phyloP scores from a whole-genome alignment of 169 alveolate species.

The Cryptosporidium tyzzeri region DNA sequence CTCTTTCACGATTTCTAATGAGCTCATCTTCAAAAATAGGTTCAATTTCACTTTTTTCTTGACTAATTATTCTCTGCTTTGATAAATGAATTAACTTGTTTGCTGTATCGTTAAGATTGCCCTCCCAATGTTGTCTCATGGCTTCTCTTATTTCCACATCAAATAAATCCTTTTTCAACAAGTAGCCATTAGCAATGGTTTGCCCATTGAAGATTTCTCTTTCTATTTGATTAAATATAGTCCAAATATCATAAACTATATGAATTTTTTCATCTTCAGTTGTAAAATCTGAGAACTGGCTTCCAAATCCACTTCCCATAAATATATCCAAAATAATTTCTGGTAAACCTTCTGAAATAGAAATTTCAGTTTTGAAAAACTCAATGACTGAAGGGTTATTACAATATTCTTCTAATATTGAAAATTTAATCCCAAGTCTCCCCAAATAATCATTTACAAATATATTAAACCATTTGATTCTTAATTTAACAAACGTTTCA shows the following conservation, averaged over 20 bases:
- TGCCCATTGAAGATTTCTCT: neutral
- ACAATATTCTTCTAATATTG: constrained; percentile 6
- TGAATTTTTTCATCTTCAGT: constrained; percentile 17
- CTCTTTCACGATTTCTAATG: neutral
- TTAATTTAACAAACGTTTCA: neutral
- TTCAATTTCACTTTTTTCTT: neutral
- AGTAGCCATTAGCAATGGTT: neutral
- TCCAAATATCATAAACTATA: constrained; percentile 34
- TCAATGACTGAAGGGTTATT: neutral
- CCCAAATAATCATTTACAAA: constrained; percentile 52
- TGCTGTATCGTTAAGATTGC: neutral
- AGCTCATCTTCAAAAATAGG: constrained; percentile 48
- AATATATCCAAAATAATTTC: constrained; percentile 22
- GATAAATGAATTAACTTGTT: constrained; percentile 13
- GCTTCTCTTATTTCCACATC: constrained; percentile 59
- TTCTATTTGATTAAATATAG: constrained; percentile 31
- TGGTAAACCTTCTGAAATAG: neutral
- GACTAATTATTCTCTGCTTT: neutral
- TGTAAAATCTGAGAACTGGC: neutral
- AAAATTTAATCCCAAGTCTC: constrained; percentile 43
- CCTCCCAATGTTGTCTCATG: constrained; percentile 24
- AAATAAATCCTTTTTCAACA: neutral
- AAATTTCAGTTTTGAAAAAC: neutral
- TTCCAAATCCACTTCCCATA: constrained; percentile 29
- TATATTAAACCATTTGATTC: constrained; percentile 44